A percentile compares a stretch with the other conserved stretches of the same genome.
phyloP scores from a whole-genome alignment of 192 early-diverging fungal genomes.

The Chytriomyces hyalinus region DNA sequence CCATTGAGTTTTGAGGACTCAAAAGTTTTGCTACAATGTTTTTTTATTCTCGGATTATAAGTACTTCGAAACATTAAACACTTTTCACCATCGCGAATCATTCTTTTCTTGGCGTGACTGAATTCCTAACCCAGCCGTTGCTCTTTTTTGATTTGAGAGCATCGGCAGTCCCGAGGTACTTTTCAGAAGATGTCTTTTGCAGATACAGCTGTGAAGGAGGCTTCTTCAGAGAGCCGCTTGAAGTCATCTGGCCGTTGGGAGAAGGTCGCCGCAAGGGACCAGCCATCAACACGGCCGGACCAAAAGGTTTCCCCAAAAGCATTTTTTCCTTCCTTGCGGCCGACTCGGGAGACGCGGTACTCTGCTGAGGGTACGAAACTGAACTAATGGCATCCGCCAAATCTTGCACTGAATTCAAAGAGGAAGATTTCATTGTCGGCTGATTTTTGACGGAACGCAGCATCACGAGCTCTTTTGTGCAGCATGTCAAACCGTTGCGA shows the following conservation, averaged over 20 bases:
- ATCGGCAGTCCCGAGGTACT: too few relatives aligned
- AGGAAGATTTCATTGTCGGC: not conserved
- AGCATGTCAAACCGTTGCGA: constrained; percentile 14
- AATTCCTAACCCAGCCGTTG: too few relatives aligned
- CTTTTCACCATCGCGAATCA: too few relatives aligned
- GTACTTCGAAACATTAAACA: too few relatives aligned
- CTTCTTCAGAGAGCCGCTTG: not conserved
- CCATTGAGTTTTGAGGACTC: too few relatives aligned
- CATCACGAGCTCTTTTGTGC: constrained; percentile 19
- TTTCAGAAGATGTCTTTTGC: too few relatives aligned
- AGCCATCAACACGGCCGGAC: not conserved
- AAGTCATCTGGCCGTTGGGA: not conserved
- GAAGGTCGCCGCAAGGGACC: not conserved
- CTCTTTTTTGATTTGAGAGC: too few relatives aligned
- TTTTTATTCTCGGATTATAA: too few relatives aligned
- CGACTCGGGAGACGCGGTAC: not conserved
- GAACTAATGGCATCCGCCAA: constrained; percentile 1
- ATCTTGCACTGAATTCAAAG: not conserved
- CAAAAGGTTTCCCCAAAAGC: not conserved
- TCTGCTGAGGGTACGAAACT: not conserved
- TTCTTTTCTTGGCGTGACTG: too few relatives aligned
- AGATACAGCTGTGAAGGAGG: too few relatives aligned
- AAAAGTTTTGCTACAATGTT: too few relatives aligned
- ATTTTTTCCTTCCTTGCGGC: not conserved
- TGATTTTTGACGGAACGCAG: constrained; percentile 26